These are phyloP conservation scores for Alternaria novae-zelandiae DNA, from an alignment of 2,329 filamentous ascomycete species.

Conservation along the genomic window DNA sequence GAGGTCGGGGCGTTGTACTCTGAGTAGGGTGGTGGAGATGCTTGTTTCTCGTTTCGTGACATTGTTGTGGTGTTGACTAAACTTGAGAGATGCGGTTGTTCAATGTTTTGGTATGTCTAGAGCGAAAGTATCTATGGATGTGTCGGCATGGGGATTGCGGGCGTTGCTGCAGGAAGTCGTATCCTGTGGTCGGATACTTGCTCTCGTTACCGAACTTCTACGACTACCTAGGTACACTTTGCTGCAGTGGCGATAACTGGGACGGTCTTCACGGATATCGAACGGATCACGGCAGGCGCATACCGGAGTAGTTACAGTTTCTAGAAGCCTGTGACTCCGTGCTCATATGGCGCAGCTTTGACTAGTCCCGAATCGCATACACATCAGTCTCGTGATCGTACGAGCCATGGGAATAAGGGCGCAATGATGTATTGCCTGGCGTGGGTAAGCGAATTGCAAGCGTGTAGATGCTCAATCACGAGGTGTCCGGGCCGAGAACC, in stretches of 20 bases:
- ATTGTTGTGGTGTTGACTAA: slow-evolving; percentile 3
- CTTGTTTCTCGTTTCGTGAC: slow-evolving; percentile 15
- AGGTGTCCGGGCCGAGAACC: slow-evolving; percentile 10
- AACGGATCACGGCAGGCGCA: slow-evolving; percentile 6
- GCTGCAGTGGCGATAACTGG: neutral
- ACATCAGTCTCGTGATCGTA: slow-evolving; percentile 12
- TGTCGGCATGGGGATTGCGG: neutral
- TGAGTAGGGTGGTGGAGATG: slow-evolving; percentile 12
- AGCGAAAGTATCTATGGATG: neutral
- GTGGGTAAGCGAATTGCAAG: slow-evolving; percentile 12
- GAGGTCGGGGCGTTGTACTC: slow-evolving; percentile 25
- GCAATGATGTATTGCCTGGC: neutral
- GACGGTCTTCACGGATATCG: neutral
- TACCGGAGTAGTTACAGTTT: neutral
- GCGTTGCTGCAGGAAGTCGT: neutral
- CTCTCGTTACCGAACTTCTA: neutral
- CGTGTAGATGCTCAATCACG: neutral
- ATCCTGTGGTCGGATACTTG: neutral
- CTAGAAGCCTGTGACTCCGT: slow-evolving; percentile 1
- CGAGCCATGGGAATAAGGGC: slow-evolving; percentile 5
- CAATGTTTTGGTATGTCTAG: neutral
- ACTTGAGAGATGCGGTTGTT: neutral
- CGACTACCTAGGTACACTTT: neutral
- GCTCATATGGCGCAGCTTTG: slow-evolving; percentile 10
- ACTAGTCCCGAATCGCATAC: neutral